These are phyloP conservation scores for Malus domestica DNA, from an alignment of 306 rosid genomes.

Conservation along the genomic window ASM211411v1 NC_041797.1:15936001-15936500, in stretches of 20 bases:
- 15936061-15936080: constrained; percentile 18
- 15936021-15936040: constrained; percentile 18
- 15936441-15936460: constrained; percentile 20
- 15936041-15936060: constrained; percentile 33
- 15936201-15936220: neutral
- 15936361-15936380: neutral
- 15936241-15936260: neutral
- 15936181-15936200: constrained; percentile 18
- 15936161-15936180: neutral
- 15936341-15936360: neutral
- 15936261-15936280: neutral
- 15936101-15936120: constrained; percentile 18
- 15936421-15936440: constrained; percentile 1
- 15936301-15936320: neutral
- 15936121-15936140: neutral
- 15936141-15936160: neutral
- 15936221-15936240: neutral
- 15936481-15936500: constrained; percentile 1
- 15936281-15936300: neutral
- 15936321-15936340: neutral
- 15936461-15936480: constrained; percentile 9
- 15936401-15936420: neutral
- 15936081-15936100: constrained; percentile 13
- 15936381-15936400: neutral
- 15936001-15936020: constrained; percentile 14